Evolutionary conservation across 352 stramenopile species (phyloP).

Genomic region (Globisporangium abappressorium): DNA sequence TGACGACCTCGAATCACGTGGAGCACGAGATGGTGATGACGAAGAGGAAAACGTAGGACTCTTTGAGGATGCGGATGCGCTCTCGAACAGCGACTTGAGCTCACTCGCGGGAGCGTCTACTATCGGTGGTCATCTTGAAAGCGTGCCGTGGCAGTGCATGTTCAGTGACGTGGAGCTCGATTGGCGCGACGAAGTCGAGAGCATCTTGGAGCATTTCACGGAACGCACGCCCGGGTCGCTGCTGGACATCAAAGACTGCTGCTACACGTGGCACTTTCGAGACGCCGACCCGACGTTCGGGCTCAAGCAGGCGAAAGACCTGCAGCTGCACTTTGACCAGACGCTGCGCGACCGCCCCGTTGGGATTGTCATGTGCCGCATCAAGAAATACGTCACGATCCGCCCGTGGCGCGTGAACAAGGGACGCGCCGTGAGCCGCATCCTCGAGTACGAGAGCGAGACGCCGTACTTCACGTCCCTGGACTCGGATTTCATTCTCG

Average conservation of each 20-base stretch:
- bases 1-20: not conserved
- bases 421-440: constrained; percentile 74
- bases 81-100: not conserved
- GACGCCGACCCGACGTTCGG: constrained; percentile 84
- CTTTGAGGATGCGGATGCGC: not conserved
- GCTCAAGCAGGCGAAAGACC: constrained; percentile 83
- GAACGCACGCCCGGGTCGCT: constrained; percentile 84
- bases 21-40: not conserved
- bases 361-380: constrained; percentile 83
- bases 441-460: constrained; percentile 83
- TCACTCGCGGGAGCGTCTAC: constrained; percentile 1
- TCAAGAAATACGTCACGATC: constrained; percentile 89
- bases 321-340: constrained; percentile 89
- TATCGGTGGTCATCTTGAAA: constrained; percentile 19
- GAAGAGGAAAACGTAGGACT: not conserved
- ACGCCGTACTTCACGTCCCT: constrained; percentile 67
- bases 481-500: constrained; percentile 86
- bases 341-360: constrained; percentile 85
- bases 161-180: constrained; percentile 77
- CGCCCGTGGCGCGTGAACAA: constrained; percentile 87
- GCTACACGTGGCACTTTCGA: constrained; percentile 87
- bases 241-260: constrained; percentile 84
- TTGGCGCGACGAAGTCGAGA: constrained; percentile 75
- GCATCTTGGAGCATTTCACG: constrained; percentile 85
- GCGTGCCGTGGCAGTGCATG: constrained; percentile 78